A percentile compares a stretch with the other conserved stretches of the same genome.
phyloP scores from a whole-genome alignment of 495 filamentous ascomycete genomes.

The Bombardia bombarda region DNA sequence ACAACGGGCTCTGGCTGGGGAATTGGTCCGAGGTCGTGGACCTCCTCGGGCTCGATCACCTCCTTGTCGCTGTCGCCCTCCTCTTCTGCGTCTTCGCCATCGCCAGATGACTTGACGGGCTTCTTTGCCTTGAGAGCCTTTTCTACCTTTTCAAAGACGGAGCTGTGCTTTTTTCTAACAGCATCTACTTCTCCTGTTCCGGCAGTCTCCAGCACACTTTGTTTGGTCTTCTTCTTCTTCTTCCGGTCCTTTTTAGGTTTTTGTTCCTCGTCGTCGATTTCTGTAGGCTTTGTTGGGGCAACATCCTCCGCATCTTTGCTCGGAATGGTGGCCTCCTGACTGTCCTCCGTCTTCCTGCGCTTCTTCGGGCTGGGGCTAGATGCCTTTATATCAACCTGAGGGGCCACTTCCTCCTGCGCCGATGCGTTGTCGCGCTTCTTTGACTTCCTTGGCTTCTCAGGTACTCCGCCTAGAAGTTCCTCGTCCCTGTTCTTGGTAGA shows the following conservation, averaged over 20 bases:
- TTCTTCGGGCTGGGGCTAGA: background rate
- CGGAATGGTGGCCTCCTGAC: background rate
- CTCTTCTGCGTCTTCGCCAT: constrained; percentile 15
- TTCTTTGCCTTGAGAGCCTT: constrained; percentile 30
- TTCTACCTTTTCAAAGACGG: constrained; percentile 39
- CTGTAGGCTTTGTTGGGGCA: background rate
- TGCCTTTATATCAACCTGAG: background rate
- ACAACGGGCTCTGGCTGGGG: constrained; percentile 63
- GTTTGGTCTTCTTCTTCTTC: constrained; percentile 27
- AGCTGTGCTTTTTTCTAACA: constrained; percentile 30
- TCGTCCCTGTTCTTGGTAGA: constrained; percentile 7
- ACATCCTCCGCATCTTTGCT: background rate
- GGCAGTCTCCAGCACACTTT: constrained; percentile 1
- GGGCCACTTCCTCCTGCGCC: background rate
- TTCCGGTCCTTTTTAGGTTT: constrained; percentile 13
- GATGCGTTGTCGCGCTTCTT: background rate
- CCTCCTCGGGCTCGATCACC: constrained; percentile 30
- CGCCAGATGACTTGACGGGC: background rate
- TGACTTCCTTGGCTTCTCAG: background rate
- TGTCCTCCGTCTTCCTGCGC: too few species aligned
- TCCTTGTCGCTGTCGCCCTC: constrained; percentile 16
- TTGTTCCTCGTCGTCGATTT: constrained; percentile 1
- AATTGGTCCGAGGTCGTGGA: constrained; percentile 64
- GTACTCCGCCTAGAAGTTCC: background rate
- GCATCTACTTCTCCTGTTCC: constrained; percentile 12